phyloP scores from a whole-genome alignment of 2,329 filamentous ascomycete species.

The Sclerotinia spermophila region DNA sequence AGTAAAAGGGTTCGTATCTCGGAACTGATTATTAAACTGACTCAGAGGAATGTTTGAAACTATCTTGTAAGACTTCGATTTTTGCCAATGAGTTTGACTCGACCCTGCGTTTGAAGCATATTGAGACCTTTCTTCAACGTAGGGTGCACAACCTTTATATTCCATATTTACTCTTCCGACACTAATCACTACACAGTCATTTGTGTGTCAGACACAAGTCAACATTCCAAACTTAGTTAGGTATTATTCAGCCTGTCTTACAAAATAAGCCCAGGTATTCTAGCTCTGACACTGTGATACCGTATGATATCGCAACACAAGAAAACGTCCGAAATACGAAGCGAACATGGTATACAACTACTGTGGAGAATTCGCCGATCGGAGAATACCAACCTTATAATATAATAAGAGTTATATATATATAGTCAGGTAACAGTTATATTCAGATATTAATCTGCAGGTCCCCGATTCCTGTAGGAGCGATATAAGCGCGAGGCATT shows the following conservation, averaged over 20 bases:
- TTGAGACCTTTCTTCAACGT: constrained; percentile 12
- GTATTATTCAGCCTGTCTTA: constrained; percentile 13
- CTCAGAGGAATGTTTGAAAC: constrained; percentile 14
- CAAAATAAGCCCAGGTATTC: constrained; percentile 7
- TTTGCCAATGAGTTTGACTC: constrained; percentile 5
- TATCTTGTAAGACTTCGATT: constrained; percentile 7
- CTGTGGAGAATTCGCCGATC: constrained; percentile 16
- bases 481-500: background rate
- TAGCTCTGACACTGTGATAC: constrained; percentile 11
- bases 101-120: constrained; percentile 6
- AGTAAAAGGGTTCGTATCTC: constrained; percentile 10
- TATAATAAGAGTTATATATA: background rate
- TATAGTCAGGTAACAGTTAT: background rate
- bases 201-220: background rate
- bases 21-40: constrained; percentile 12
- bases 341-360: background rate
- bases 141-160: constrained; percentile 19
- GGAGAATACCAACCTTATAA: constrained; percentile 17
- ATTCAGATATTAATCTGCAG: background rate
- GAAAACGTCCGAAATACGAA: background rate
- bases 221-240: background rate
- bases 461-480: constrained; percentile 2
- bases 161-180: constrained; percentile 14
- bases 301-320: constrained; percentile 12
- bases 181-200: background rate